A percentile compares a stretch with the other conserved stretches of the same genome.
These are phyloP conservation scores for Cylindrotheca fusiformis DNA, from an alignment of 108 stramenopile species.

Conservation along the genomic window DNA sequence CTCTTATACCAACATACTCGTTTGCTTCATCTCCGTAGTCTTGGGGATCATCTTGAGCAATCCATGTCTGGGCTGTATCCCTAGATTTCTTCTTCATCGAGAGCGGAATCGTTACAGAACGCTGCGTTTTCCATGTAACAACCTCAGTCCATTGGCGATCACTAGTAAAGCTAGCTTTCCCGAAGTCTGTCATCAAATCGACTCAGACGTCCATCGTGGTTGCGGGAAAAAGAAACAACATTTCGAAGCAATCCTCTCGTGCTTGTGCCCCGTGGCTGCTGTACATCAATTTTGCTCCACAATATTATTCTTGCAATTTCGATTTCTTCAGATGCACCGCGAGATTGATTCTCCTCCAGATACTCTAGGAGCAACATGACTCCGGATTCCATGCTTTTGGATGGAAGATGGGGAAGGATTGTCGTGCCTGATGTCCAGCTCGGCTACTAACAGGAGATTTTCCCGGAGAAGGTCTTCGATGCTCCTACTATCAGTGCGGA, in stretches of 20 bases:
- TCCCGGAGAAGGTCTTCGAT: neutral
- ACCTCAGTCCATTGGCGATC: constrained; percentile 49
- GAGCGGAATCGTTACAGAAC: too few relatives aligned
- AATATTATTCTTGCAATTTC: neutral
- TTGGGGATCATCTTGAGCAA: too few relatives aligned
- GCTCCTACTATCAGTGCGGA: neutral
- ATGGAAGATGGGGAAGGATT: neutral
- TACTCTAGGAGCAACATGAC: neutral
- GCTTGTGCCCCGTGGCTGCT: neutral
- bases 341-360: neutral
- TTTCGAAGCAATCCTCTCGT: neutral
- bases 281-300: neutral
- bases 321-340: neutral
- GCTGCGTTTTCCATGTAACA: constrained; percentile 40
- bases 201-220: neutral
- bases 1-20: too few relatives aligned
- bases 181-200: constrained; percentile 7
- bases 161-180: constrained; percentile 29
- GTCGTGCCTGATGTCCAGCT: neutral
- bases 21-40: too few relatives aligned
- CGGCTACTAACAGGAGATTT: neutral
- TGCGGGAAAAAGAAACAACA: neutral
- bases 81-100: too few relatives aligned
- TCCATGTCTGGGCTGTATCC: too few relatives aligned
- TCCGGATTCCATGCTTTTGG: neutral